These are phyloP conservation scores for Pelagomonas calceolata DNA, from an alignment of 108 stramenopile species.

Conservation along the genomic window DNA sequence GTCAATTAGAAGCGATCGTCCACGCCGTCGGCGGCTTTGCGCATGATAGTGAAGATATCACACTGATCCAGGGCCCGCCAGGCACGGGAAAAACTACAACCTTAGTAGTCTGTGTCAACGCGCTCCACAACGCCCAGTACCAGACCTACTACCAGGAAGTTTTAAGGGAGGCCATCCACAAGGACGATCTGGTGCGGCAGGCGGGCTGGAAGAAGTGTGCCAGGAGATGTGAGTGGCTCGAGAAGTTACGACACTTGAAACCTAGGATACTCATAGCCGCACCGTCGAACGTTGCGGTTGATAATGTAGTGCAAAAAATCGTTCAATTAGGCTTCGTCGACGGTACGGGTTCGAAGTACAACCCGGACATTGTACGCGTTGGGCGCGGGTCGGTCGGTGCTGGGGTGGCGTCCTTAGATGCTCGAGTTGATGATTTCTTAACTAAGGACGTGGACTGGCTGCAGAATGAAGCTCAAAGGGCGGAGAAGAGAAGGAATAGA, in stretches of 20 bases:
- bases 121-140: slow-evolving; percentile 77
- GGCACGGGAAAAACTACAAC: slow-evolving; percentile 91
- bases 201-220: no score
- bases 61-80: slow-evolving; percentile 67
- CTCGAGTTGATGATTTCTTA: slow-evolving; percentile 43
- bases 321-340: slow-evolving; percentile 81
- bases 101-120: slow-evolving; percentile 75
- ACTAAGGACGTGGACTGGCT: not conserved
- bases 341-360: slow-evolving; percentile 74
- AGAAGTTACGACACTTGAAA: slow-evolving; percentile 11
- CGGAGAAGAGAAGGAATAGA: no score
- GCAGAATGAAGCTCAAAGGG: not conserved
- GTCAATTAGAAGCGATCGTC: slow-evolving; percentile 63
- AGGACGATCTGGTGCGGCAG: no score
- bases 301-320: slow-evolving; percentile 86
- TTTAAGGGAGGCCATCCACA: no score
- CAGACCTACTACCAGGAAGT: slow-evolving; percentile 66
- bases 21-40: slow-evolving; percentile 29
- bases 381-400: slow-evolving; percentile 67
- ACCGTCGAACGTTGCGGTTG: slow-evolving; percentile 94
- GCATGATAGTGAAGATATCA: slow-evolving; percentile 60
- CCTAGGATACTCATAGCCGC: slow-evolving; percentile 81
- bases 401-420: slow-evolving; percentile 57
- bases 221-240: not conserved
- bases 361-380: slow-evolving; percentile 80